phyloP scores from a whole-genome alignment of 2,329 filamentous ascomycete species.

The Dichotomopilus funicola region DNA sequence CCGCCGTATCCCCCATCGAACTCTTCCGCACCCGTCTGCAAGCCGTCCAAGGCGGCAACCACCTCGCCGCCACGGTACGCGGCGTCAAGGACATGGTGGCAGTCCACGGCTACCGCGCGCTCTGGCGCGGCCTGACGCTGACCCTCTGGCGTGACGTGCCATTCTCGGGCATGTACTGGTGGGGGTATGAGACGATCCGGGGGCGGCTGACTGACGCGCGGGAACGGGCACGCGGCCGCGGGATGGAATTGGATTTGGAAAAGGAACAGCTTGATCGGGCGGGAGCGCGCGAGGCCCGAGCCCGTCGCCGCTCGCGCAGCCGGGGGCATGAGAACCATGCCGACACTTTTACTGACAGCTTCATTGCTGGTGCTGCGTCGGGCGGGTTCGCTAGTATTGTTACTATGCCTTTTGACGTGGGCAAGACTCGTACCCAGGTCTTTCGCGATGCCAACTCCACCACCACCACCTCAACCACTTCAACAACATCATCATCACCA shows the following conservation, averaged over 20 bases:
- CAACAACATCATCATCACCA: slow-evolving; percentile 26
- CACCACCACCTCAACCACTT: slow-evolving; percentile 22
- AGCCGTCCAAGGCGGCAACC: slow-evolving; percentile 59
- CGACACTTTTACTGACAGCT: slow-evolving; percentile 80
- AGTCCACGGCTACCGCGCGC: slow-evolving; percentile 65
- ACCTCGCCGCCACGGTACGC: slow-evolving; percentile 71
- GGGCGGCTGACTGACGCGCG: slow-evolving; percentile 64
- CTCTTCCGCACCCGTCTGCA: slow-evolving; percentile 92
- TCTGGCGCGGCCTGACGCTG: slow-evolving; percentile 86
- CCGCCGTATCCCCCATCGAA: slow-evolving; percentile 83
- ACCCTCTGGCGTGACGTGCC: slow-evolving; percentile 96
- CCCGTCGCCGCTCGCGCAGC: slow-evolving; percentile 41
- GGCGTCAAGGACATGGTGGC: slow-evolving; percentile 75
- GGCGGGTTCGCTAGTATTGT: slow-evolving; percentile 80
- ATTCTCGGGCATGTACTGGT: slow-evolving; percentile 97
- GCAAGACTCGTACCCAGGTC: slow-evolving; percentile 91
- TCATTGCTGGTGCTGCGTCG: slow-evolving; percentile 75
- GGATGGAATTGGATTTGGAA: slow-evolving; percentile 30
- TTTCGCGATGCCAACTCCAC: slow-evolving; percentile 48
- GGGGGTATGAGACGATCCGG: slow-evolving; percentile 85
- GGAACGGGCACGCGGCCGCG: slow-evolving; percentile 38
- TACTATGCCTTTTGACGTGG: slow-evolving; percentile 94
- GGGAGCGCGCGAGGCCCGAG: slow-evolving; percentile 25
- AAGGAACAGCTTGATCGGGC: slow-evolving; percentile 5
- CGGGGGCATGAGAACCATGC: slow-evolving; percentile 64